Evolutionary conservation across 306 rosid species (phyloP).

Genomic region (Luffa aegyptiaca): DNA sequence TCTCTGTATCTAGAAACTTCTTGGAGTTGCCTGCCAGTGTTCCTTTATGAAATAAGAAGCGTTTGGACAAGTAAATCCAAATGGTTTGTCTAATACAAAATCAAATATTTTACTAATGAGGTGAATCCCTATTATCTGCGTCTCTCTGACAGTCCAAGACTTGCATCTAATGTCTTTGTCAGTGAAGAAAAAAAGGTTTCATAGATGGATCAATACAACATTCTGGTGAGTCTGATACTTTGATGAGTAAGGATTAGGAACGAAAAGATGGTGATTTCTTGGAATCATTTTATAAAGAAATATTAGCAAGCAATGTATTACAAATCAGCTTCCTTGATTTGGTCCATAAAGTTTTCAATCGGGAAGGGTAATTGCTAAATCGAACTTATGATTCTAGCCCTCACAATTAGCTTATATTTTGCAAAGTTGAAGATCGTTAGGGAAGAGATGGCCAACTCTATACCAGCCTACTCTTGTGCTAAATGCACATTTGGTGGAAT

Average conservation of each 20-base stretch:
- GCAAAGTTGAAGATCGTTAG: neutral
- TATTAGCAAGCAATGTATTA: neutral
- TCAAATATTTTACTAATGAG: neutral
- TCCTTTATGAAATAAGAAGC: neutral
- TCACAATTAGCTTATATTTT: neutral
- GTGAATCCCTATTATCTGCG: neutral
- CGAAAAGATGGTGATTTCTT: neutral
- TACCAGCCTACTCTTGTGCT: neutral
- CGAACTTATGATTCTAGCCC: neutral
- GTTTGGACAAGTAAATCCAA: neutral
- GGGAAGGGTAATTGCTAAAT: neutral
- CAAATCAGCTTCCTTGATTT: neutral
- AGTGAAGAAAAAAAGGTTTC: neutral
- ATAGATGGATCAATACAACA: neutral
- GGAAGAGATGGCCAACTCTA: neutral
- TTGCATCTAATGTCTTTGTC: neutral
- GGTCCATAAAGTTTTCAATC: neutral
- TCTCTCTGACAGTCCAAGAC: neutral
- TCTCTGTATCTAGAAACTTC: neutral
- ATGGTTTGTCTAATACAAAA: neutral
- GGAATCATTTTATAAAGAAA: neutral
- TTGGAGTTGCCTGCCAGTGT: neutral
- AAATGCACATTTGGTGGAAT: neutral
- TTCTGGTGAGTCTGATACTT: neutral
- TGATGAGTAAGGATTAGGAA: neutral